Conservation (phyloP, 2,329 filamentous ascomycete genomes). For the Xylariaceae sp. region DNA sequence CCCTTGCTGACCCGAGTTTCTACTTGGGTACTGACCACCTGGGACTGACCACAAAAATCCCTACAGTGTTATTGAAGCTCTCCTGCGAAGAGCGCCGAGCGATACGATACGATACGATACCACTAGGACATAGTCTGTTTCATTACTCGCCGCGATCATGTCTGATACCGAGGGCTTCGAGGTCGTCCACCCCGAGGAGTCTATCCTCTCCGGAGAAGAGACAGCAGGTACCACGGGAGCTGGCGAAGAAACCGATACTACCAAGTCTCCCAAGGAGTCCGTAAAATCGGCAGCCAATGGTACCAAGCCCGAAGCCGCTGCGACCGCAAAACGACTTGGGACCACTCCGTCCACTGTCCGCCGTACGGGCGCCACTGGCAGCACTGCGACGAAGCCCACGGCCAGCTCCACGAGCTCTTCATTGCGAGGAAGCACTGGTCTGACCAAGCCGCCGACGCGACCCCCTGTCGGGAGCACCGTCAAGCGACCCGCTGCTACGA, state of each 20-base stretch:
- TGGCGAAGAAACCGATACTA: conserved; percentile 15
- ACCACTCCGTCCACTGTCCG: conserved; percentile 25
- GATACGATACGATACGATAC: conserved; percentile 1
- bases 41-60: background rate
- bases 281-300: conserved; percentile 23
- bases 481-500: conserved; percentile 26
- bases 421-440: conserved; percentile 29
- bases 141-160: conserved; percentile 26
- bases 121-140: background rate
- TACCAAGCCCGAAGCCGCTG: conserved; percentile 25
- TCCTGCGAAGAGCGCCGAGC: conserved; percentile 3
- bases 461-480: conserved; percentile 31
- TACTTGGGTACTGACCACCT: background rate
- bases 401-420: conserved; percentile 22
- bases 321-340: conserved; percentile 29
- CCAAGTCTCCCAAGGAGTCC: conserved; percentile 22
- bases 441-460: conserved; percentile 43
- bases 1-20: conserved; percentile 6
- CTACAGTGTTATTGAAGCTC: conserved; percentile 7
- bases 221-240: conserved; percentile 23
- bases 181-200: conserved; percentile 36
- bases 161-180: conserved; percentile 41
- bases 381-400: conserved; percentile 17
- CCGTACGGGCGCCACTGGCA: conserved; percentile 28
- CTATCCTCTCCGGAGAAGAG: conserved; percentile 27